Evolutionary conservation across 2,329 filamentous ascomycete genomes (phyloP).

Genomic region (Anisogramma anomala): DNA sequence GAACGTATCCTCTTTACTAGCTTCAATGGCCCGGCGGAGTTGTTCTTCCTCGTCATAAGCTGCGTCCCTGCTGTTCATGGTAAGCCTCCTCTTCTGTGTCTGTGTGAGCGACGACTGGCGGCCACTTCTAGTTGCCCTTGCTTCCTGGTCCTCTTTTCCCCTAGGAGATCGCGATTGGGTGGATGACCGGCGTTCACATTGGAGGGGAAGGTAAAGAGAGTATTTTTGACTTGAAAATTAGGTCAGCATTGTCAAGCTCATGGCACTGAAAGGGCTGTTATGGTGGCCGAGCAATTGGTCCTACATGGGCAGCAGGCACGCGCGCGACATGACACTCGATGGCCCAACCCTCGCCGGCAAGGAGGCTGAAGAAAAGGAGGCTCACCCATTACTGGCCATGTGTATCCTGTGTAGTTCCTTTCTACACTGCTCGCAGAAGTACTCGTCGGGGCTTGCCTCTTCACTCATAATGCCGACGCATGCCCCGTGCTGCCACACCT

Average conservation of each 20-base stretch:
- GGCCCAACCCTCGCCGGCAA: background rate
- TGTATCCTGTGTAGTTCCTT: slow-evolving; percentile 83
- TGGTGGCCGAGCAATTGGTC: too few species aligned
- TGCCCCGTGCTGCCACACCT: slow-evolving; percentile 97
- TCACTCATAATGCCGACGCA: slow-evolving; percentile 97
- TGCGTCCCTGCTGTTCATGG: slow-evolving; percentile 92
- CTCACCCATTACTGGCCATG: slow-evolving; percentile 75
- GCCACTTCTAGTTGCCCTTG: slow-evolving; percentile 33
- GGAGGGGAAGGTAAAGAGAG: slow-evolving; percentile 53
- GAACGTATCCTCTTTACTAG: slow-evolving; percentile 73
- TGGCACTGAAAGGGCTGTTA: too few species aligned
- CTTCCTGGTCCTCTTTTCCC: slow-evolving; percentile 31
- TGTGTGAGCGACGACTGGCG: slow-evolving; percentile 40
- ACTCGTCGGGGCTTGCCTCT: slow-evolving; percentile 84
- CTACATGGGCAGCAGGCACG: background rate
- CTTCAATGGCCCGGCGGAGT: slow-evolving; percentile 79
- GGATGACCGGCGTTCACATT: slow-evolving; percentile 37
- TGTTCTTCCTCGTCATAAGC: slow-evolving; percentile 94
- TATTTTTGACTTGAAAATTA: slow-evolving; percentile 46
- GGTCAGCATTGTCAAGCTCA: slow-evolving; percentile 25
- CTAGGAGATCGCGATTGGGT: slow-evolving; percentile 50
- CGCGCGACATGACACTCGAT: background rate
- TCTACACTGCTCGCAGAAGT: slow-evolving; percentile 92
- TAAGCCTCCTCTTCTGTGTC: slow-evolving; percentile 74
- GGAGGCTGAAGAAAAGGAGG: slow-evolving; percentile 15